phyloP scores from a whole-genome alignment of 495 filamentous ascomycete genomes.

The Aspergillus haitiensis region DNA sequence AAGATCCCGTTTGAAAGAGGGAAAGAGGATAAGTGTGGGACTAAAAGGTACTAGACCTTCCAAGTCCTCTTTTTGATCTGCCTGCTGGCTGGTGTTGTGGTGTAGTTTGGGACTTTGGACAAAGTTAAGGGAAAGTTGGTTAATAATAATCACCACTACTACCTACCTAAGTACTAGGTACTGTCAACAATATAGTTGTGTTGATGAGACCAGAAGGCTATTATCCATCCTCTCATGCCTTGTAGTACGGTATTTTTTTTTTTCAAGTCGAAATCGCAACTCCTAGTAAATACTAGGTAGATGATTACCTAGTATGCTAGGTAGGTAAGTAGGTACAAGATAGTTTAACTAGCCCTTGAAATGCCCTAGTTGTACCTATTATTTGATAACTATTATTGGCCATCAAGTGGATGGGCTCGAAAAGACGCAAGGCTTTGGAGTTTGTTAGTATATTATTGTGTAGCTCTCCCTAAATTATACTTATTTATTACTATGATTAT shows the following conservation, averaged over 20 bases:
- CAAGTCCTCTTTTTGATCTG: constrained; percentile 12
- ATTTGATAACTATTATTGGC: constrained; percentile 3
- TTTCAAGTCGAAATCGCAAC: neutral
- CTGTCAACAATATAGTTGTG: neutral
- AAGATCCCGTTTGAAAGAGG: constrained; percentile 20
- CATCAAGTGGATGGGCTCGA: neutral
- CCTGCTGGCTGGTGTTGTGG: neutral
- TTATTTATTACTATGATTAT: neutral
- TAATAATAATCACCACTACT: neutral
- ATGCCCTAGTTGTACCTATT: neutral
- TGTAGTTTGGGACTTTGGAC: constrained; percentile 1
- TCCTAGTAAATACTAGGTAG: neutral
- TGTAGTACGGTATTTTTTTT: too few species aligned
- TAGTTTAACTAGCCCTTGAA: too few species aligned
- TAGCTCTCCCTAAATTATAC: neutral
- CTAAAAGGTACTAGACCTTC: constrained; percentile 1
- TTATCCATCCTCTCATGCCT: too few species aligned
- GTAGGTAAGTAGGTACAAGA: neutral
- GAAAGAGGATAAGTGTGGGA: constrained; percentile 3
- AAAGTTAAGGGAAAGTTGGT: constrained; percentile 5
- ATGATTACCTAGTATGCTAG: neutral
- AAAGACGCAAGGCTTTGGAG: constrained; percentile 1
- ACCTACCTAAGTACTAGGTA: neutral
- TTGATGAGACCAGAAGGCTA: neutral
- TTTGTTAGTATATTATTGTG: neutral